Conservation (phyloP, 306 rosid genomes). For the Quercus suber region DNA sequence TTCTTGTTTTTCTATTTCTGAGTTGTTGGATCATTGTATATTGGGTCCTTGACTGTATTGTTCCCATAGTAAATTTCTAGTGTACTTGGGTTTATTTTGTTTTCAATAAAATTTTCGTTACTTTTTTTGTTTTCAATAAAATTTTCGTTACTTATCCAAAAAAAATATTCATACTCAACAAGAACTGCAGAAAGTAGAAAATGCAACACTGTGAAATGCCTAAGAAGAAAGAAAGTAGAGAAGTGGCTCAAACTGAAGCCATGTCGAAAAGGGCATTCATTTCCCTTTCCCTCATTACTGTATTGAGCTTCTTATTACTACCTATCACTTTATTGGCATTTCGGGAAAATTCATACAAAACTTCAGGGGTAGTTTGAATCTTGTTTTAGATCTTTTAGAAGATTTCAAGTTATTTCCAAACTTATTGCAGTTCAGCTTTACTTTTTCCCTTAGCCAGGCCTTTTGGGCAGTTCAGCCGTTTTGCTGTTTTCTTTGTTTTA, state of each 20-base stretch:
- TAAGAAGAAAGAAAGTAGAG: neutral
- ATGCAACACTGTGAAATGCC: neutral
- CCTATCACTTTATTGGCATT: neutral
- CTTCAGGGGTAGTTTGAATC: neutral
- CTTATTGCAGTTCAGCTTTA: neutral
- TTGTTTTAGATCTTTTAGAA: neutral
- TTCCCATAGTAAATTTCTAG: too few species aligned
- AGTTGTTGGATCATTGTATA: too few species aligned
- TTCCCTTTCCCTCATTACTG: neutral
- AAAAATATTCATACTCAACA: neutral
- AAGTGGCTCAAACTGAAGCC: neutral
- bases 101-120: too few species aligned
- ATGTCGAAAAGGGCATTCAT: neutral
- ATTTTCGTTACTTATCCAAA: neutral
- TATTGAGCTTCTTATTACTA: neutral
- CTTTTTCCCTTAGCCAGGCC: neutral
- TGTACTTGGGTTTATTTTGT: too few species aligned
- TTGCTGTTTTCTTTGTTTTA: neutral
- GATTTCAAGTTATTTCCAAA: neutral
- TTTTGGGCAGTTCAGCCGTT: neutral
- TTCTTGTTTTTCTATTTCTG: too few species aligned
- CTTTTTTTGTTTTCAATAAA: too few species aligned
- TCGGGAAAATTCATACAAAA: neutral
- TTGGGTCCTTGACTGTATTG: too few species aligned
- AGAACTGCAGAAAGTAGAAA: neutral